These are phyloP conservation scores for Trametes elegans DNA, from an alignment of 768 basidiomycete genomes.

Conservation along the genomic window DNA sequence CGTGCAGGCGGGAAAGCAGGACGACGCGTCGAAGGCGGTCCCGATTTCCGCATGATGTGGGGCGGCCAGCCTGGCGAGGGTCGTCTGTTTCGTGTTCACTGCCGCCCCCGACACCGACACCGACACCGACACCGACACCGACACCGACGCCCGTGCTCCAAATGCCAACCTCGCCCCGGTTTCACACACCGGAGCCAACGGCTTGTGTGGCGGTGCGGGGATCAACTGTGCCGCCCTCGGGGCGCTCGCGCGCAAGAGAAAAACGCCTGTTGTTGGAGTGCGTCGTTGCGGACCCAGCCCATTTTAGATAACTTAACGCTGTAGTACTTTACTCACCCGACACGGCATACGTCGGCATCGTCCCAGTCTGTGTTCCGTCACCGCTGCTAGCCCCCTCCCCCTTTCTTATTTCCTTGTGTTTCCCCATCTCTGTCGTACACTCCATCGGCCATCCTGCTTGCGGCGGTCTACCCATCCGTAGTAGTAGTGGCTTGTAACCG, in stretches of 20 bases:
- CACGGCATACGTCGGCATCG: too few relatives aligned
- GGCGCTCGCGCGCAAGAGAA: background rate
- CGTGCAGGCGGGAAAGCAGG: constrained; percentile 63
- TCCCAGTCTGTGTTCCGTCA: background rate
- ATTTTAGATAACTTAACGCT: constrained; percentile 10
- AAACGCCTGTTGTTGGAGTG: background rate
- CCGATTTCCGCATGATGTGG: constrained; percentile 33
- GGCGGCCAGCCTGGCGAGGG: too few relatives aligned
- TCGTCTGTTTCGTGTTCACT: too few relatives aligned
- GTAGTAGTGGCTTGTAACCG: too few relatives aligned
- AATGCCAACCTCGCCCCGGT: background rate
- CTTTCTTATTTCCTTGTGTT: background rate
- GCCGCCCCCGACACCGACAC: too few relatives aligned
- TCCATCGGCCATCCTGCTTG: background rate
- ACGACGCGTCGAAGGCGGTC: constrained; percentile 47
- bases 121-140: too few relatives aligned
- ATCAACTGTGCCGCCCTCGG: background rate
- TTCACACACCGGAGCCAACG: background rate
- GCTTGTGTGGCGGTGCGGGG: background rate
- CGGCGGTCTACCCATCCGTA: background rate
- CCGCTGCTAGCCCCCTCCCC: background rate
- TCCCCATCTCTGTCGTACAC: background rate
- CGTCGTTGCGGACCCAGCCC: too few relatives aligned
- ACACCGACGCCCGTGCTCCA: too few relatives aligned
- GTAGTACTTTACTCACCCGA: constrained; percentile 11